phyloP scores from a whole-genome alignment of 768 basidiomycete genomes.

The Melanogaster broomeanus region DNA sequence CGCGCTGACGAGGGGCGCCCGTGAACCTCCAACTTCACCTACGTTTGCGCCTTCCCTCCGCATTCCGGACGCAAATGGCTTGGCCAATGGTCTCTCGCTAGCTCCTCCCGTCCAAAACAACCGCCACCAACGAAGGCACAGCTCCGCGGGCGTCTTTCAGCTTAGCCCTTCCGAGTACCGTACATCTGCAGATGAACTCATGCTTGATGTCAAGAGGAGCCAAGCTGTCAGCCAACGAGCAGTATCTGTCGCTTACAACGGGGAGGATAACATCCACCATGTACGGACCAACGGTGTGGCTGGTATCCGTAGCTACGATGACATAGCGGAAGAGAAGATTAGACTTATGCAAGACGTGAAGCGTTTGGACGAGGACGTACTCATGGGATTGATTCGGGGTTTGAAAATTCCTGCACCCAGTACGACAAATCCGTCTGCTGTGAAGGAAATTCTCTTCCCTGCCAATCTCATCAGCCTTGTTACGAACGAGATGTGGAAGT shows the following conservation, averaged over 20 bases:
- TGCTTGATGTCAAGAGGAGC: conserved; percentile 70
- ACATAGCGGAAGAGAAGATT: conserved; percentile 94
- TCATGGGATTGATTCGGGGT: conserved; percentile 86
- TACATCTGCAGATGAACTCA: conserved; percentile 75
- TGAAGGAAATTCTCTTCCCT: conserved; percentile 98
- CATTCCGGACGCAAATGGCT: conserved; percentile 40
- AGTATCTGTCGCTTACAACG: conserved; percentile 86
- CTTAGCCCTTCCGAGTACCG: conserved; percentile 62
- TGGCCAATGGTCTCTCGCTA: conserved; percentile 48
- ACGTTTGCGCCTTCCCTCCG: conserved; percentile 84
- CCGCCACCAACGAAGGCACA: conserved; percentile 81
- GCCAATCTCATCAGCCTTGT: conserved; percentile 96
- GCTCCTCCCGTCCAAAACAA: conserved; percentile 38
- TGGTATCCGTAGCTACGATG: conserved; percentile 77
- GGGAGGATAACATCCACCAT: conserved; percentile 72
- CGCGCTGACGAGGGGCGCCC: conserved; percentile 72
- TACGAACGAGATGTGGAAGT: conserved; percentile 99
- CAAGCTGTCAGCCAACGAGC: conserved; percentile 78
- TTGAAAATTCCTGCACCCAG: conserved; percentile 93
- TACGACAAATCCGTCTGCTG: conserved; percentile 85
- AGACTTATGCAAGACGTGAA: conserved; percentile 88
- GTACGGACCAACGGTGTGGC: conserved; percentile 66
- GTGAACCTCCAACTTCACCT: conserved; percentile 79
- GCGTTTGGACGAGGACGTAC: conserved; percentile 89
- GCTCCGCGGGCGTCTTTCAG: conserved; percentile 78